Base-by-base conservation (phyloP, 176 grass and related monocot species). In the Carex pumila region DNA sequence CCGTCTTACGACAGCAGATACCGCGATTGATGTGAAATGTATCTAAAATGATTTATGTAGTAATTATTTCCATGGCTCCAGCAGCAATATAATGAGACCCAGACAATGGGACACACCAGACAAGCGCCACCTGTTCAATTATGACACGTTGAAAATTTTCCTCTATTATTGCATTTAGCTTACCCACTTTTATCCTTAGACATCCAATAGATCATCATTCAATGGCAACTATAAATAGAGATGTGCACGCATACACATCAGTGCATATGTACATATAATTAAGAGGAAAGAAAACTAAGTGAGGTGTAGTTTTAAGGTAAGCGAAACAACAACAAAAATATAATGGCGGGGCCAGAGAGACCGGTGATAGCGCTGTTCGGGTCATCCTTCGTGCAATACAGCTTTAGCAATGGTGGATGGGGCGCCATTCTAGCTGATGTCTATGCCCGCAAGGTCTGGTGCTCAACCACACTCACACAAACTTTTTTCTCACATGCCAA, bases 321-420 rank as follows among this genome's bases (percentile, higher is more conserved):
- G 49, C 39, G 19, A 50, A 39, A 39, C 37, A 39, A 39, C 37
- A 21, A 76, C 8, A 47, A 52, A 76, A 49, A 76, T 39, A 53
- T 22, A 52, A 76, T 76, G 71, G 71, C 50, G 18, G 71, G 71
- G 21, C 71, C 71, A 76, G 43, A 21, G 4, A 76, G 71, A 49
- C 71, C 71, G 22, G 3, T 19, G 39, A 76, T 76, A 14, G 71
- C 9, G 14, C 41, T 76, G 14, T 76, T 76, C 71, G 71, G 71
- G 37, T 76, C 71, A 1, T 76, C 71, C 6, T 49, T 76, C 21
- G 71, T 76, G 39, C 71, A 76, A 18, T 76, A 76, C 43, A 53
- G 71, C 71, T 76, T 76, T 18, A 76, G 71, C 39, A 76, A 76
- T 2, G 43, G 71, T 21, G 71, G 71, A 54, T 76, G 71, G 71